Base-by-base conservation (phyloP, 2,329 filamentous ascomycete genomes). In the Herpotrichia juniperi region DNA sequence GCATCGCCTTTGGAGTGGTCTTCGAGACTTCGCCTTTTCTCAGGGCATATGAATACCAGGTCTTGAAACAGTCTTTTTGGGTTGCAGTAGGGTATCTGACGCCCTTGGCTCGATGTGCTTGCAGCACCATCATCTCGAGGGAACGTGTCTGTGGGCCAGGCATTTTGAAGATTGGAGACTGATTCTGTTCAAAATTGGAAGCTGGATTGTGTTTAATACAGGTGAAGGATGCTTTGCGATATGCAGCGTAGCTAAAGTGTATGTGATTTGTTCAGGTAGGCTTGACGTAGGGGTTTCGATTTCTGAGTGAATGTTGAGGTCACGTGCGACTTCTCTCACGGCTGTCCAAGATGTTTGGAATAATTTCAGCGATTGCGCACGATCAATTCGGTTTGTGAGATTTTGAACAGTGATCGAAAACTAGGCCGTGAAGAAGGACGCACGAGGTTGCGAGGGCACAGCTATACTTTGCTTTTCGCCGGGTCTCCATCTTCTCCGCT, bases 11-110 rank as follows among this genome's bases (percentile, higher is more conserved):
- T 11, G 61, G 34, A 2, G 40, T 53, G 1, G 59, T 51, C 47
- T 66, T 69, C 3, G 46, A 48, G 1, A 50, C 59, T 11, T 77
- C 76, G 0, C 84, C 64, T 50, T 68, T 43, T 12, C 62, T 57
- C 11, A 72, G 53, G 2, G 64, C 68, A 51, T 71, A 71, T 4
- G 69, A 71, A 48, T 72, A 72, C 69, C 69, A 72, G 0, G 69
- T 72, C 50, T 71, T 71, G 54, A 70, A 68, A 34, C 64, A 71
- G 14, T 72, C 66, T 52, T 71, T 71, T 21, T 68, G 66, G 0
- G 53, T 31, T 14, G 63, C 55, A 11, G 67, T 65, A 1, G 67
- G 66, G 42, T 69, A 72, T 35, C 67, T 65, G 10, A 71, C 55
- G 11, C 69, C 69, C 40, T 72, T 72, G 1, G 69, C 69, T 39